Conservation (phyloP, 2,329 filamentous ascomycete species). For the Ophiostoma ulmi region DNA sequence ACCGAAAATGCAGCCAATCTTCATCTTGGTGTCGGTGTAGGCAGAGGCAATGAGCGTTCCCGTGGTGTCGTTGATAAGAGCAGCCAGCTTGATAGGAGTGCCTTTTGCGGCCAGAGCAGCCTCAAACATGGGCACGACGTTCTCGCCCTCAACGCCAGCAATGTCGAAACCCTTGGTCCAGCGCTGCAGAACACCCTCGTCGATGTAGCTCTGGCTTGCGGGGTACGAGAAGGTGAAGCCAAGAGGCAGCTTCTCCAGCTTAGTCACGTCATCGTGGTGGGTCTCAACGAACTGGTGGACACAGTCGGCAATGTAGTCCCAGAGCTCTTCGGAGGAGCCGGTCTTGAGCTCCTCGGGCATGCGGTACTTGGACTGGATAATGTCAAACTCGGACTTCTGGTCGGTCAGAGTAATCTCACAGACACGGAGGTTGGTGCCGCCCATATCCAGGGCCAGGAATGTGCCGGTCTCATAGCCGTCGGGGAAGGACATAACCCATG, state of each 20-base stretch:
- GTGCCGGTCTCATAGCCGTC: slow-evolving; percentile 82
- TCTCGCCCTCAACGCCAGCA: slow-evolving; percentile 79
- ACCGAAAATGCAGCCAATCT: slow-evolving; percentile 96
- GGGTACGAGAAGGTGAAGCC: slow-evolving; percentile 98
- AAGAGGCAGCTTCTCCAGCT: slow-evolving; percentile 64
- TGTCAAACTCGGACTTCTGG: slow-evolving; percentile 83
- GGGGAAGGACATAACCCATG: slow-evolving; percentile 89
- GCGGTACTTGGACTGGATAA: slow-evolving; percentile 92
- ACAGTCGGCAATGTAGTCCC: slow-evolving; percentile 93
- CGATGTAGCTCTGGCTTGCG: slow-evolving; percentile 86
- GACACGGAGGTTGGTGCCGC: slow-evolving; percentile 90
- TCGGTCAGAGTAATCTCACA: slow-evolving; percentile 88
- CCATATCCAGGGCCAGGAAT: slow-evolving; percentile 89
- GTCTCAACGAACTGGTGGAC: slow-evolving; percentile 84
- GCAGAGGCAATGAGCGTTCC: slow-evolving; percentile 93
- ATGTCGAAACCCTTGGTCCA: slow-evolving; percentile 99
- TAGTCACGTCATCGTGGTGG: slow-evolving; percentile 64
- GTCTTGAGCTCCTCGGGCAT: slow-evolving; percentile 92
- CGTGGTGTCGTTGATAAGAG: slow-evolving; percentile 95
- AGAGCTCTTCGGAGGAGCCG: slow-evolving; percentile 76
- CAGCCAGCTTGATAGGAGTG: slow-evolving; percentile 86
- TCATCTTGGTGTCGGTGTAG: slow-evolving; percentile 91
- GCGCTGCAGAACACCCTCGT: slow-evolving; percentile 84
- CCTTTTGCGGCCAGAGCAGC: slow-evolving; percentile 60
- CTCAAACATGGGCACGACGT: slow-evolving; percentile 86